phyloP scores from a whole-genome alignment of 768 basidiomycete genomes.

The Tylopilus vinaceipallidus region DNA sequence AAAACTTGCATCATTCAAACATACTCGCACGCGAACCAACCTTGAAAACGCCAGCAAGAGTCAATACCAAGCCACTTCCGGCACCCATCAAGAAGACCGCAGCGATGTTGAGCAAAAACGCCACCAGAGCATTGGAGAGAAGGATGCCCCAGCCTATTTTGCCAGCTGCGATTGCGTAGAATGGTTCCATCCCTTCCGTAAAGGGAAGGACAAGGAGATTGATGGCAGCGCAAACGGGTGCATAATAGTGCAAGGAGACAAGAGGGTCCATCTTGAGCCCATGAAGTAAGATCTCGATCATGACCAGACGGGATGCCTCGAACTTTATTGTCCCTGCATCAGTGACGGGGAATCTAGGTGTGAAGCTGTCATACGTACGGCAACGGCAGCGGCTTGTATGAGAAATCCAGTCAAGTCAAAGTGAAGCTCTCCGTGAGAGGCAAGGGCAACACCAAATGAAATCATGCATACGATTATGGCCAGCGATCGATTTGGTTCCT shows the following conservation, averaged over 20 bases:
- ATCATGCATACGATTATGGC: conserved; percentile 87
- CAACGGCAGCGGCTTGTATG: conserved; percentile 83
- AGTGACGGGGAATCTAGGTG: neutral
- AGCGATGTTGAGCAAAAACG: conserved; percentile 88
- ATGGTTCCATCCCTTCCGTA: conserved; percentile 88
- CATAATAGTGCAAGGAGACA: conserved; percentile 94
- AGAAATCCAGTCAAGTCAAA: conserved; percentile 89
- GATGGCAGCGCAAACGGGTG: conserved; percentile 90
- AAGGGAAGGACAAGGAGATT: conserved; percentile 86
- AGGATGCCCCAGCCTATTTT: conserved; percentile 69
- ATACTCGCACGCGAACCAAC: conserved; percentile 34
- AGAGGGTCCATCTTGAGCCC: conserved; percentile 98
- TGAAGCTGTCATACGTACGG: conserved; percentile 37
- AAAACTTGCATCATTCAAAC: neutral
- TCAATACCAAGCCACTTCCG: conserved; percentile 84
- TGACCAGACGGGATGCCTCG: conserved; percentile 90
- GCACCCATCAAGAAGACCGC: conserved; percentile 93
- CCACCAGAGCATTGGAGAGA: conserved; percentile 79
- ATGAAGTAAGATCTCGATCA: conserved; percentile 93
- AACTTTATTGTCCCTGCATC: conserved; percentile 49
- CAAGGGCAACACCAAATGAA: conserved; percentile 83
- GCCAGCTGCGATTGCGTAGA: conserved; percentile 56
- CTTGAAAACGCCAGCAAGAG: conserved; percentile 93
- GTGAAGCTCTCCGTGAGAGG: conserved; percentile 83
- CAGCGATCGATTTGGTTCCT: conserved; percentile 82